These are phyloP conservation scores for Sabuloglossum arenarium DNA, from an alignment of 495 filamentous ascomycete species.

Conservation along the genomic window DNA sequence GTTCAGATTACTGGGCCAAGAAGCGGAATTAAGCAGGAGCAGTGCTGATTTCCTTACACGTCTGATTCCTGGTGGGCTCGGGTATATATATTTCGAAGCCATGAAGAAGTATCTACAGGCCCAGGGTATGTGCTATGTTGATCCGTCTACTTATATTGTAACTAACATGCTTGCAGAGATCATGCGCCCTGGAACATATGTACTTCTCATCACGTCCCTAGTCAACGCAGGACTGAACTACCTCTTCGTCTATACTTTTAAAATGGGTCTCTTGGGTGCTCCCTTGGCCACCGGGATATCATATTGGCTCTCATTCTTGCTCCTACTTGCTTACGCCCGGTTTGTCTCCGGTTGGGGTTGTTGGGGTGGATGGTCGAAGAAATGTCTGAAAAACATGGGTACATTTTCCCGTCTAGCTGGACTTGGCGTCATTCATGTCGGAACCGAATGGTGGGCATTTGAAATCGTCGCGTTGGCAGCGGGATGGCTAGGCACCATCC, in stretches of 20 bases:
- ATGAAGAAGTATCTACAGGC: slow-evolving; percentile 90
- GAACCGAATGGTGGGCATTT: slow-evolving; percentile 93
- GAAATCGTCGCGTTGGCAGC: slow-evolving; percentile 88
- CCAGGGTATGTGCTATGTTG: slow-evolving; percentile 33
- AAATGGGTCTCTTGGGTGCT: slow-evolving; percentile 54
- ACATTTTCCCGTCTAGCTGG: slow-evolving; percentile 60
- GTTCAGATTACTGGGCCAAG: slow-evolving; percentile 60
- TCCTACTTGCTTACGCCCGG: slow-evolving; percentile 54
- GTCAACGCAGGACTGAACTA: slow-evolving; percentile 61
- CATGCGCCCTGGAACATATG: slow-evolving; percentile 75
- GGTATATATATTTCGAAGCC: slow-evolving; percentile 79
- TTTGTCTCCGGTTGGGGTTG: slow-evolving; percentile 53
- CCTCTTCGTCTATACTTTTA: slow-evolving; percentile 52
- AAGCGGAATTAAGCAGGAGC: slow-evolving; percentile 52
- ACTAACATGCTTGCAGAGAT: slow-evolving; percentile 31
- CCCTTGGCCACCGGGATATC: slow-evolving; percentile 67
- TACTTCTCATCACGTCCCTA: slow-evolving; percentile 65
- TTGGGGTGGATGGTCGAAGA: slow-evolving; percentile 64
- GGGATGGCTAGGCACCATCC: slow-evolving; percentile 60
- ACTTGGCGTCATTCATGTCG: slow-evolving; percentile 71
- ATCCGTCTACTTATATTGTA: not conserved
- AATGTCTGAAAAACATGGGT: slow-evolving; percentile 39
- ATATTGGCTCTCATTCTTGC: slow-evolving; percentile 70
- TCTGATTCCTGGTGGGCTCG: slow-evolving; percentile 67
- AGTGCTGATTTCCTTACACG: slow-evolving; percentile 56